These are phyloP conservation scores for Dioscorea zingiberensis DNA, from an alignment of 106 monocot species.

Conservation along the genomic window DNA sequence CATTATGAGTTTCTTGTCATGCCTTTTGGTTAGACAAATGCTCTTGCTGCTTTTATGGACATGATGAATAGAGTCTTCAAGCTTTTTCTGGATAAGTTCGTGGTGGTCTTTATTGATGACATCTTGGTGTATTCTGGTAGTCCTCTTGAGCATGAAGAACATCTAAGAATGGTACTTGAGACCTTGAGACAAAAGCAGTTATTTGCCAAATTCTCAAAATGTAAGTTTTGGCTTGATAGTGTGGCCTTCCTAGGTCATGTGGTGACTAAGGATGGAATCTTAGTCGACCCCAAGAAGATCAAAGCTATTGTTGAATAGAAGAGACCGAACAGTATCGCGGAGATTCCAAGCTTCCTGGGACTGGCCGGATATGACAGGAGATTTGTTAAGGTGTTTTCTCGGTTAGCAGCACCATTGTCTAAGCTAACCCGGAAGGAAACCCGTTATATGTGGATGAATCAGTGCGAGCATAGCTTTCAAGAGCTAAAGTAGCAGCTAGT, in stretches of 20 bases:
- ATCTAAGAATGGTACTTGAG: conserved; percentile 8
- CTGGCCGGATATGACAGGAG: conserved; percentile 1
- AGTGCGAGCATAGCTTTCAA: neutral
- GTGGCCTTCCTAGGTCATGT: neutral
- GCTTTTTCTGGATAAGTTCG: neutral
- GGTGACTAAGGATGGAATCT: neutral
- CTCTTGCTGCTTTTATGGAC: neutral
- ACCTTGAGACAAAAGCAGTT: neutral
- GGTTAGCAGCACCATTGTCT: neutral
- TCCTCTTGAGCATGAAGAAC: neutral
- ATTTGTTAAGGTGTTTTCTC: neutral
- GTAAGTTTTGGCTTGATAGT: neutral
- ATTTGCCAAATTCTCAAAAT: neutral
- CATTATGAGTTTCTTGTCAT: conserved; percentile 3
- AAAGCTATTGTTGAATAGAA: neutral
- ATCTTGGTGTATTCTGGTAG: neutral
- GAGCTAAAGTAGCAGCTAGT: neutral
- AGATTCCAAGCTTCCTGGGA: conserved; percentile 3
- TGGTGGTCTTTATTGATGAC: neutral
- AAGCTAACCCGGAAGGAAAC: neutral
- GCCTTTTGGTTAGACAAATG: neutral
- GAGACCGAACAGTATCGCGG: neutral
- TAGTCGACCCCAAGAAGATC: neutral
- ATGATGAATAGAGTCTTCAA: neutral
- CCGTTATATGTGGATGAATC: neutral